Conservation (phyloP, 2,329 filamentous ascomycete genomes). For the Lomentospora prolificans region DNA sequence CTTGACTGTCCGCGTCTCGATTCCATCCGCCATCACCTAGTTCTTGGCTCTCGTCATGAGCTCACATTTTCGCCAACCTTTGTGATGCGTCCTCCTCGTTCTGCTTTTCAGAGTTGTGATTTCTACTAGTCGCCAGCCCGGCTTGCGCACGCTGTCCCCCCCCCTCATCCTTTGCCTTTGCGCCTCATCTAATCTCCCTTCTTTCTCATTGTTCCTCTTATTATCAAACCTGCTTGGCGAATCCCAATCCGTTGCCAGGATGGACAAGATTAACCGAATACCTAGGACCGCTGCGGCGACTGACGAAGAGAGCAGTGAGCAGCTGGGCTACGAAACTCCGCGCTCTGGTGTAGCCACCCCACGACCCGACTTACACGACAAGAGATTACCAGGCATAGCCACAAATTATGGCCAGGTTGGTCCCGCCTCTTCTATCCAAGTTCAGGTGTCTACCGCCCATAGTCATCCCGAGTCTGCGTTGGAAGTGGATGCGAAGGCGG, state of each 20-base stretch:
- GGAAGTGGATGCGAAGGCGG: neutral
- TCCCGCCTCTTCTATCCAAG: constrained; percentile 56
- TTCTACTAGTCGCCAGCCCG: too few relatives aligned
- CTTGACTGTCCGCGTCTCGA: constrained; percentile 11
- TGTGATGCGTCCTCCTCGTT: too few relatives aligned
- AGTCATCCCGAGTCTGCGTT: neutral
- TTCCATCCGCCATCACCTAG: constrained; percentile 18
- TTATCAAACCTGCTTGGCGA: neutral
- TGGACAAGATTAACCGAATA: constrained; percentile 42
- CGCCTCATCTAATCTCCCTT: neutral
- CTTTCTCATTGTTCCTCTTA: neutral
- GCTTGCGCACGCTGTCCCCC: too few relatives aligned
- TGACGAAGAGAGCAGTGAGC: constrained; percentile 65
- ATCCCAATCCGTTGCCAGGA: constrained; percentile 15
- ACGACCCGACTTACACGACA: constrained; percentile 86
- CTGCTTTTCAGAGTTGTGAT: too few relatives aligned
- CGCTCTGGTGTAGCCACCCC: constrained; percentile 88
- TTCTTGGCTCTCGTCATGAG: constrained; percentile 30
- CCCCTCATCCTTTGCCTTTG: constrained; percentile 13
- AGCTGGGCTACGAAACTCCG: constrained; percentile 76
- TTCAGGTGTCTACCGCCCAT: constrained; percentile 3
- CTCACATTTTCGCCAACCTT: constrained; percentile 19
- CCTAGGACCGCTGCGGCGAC: constrained; percentile 42
- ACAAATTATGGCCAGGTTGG: constrained; percentile 99
- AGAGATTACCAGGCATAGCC: constrained; percentile 89